phyloP scores from a whole-genome alignment of 169 alveolate species.

The Sarcocystis neurona region DNA sequence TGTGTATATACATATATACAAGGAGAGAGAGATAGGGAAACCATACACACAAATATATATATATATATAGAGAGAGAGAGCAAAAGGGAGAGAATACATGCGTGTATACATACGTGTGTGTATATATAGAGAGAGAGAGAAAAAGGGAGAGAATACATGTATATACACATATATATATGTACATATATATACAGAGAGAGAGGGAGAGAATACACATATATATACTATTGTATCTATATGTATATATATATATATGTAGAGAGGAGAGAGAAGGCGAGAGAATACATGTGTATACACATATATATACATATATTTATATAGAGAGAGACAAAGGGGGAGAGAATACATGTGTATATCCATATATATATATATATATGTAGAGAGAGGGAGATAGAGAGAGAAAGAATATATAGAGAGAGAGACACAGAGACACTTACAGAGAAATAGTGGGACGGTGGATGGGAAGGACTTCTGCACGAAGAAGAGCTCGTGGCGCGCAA shows the following conservation, averaged over 20 bases:
- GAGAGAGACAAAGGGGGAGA: no score
- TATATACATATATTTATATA: background rate
- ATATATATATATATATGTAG: no score
- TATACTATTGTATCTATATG: background rate
- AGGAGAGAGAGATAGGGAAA: background rate
- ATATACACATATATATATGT: background rate
- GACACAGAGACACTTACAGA: no score
- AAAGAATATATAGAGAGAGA: no score
- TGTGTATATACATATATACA: no score
- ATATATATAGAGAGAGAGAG: background rate
- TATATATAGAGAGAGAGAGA: no score
- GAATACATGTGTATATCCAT: no score
- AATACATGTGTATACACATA: background rate
- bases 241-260: background rate
- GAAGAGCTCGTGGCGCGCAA: no score
- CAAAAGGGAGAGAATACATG: background rate
- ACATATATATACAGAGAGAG: background rate
- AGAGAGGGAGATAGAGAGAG: no score
- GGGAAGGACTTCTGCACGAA: no score
- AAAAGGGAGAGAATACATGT: background rate
- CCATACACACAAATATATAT: background rate
- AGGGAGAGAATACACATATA: background rate
- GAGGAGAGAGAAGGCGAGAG: background rate
- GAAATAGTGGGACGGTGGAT: no score
- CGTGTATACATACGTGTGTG: no score